Evolutionary conservation across 495 filamentous ascomycete species (phyloP).

Genomic region (Aspergillus sclerotioniger): DNA sequence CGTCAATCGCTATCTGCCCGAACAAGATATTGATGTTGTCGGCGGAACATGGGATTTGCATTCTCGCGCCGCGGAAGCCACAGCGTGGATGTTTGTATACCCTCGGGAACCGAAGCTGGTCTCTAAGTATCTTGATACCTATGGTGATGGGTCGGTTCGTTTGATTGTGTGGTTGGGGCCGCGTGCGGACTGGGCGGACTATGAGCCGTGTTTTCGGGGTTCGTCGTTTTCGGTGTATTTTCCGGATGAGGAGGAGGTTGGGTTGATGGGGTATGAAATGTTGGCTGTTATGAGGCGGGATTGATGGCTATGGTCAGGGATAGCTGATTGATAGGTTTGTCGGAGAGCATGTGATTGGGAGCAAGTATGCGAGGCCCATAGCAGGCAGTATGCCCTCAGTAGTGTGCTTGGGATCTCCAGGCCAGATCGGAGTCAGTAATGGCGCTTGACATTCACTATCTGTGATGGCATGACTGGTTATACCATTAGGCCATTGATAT

Average conservation of each 20-base stretch:
- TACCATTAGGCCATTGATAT: too few relatives aligned
- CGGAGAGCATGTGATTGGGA: too few relatives aligned
- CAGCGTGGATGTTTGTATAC: slow-evolving; percentile 56
- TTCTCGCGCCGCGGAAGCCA: slow-evolving; percentile 32
- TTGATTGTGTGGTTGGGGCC: slow-evolving; percentile 53
- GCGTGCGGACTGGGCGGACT: slow-evolving; percentile 46
- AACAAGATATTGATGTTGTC: slow-evolving; percentile 41
- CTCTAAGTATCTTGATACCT: slow-evolving; percentile 38
- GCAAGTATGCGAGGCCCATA: too few relatives aligned
- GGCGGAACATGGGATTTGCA: slow-evolving; percentile 42
- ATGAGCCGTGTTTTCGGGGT: slow-evolving; percentile 27
- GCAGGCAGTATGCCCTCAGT: too few relatives aligned
- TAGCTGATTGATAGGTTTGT: too few relatives aligned
- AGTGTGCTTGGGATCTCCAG: too few relatives aligned
- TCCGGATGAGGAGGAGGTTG: slow-evolving; percentile 23
- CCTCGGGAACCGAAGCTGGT: slow-evolving; percentile 49
- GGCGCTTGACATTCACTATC: too few relatives aligned
- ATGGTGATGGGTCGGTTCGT: slow-evolving; percentile 24
- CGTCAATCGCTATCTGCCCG: slow-evolving; percentile 47
- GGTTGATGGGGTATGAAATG: slow-evolving; percentile 35
- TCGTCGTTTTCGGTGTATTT: slow-evolving; percentile 25
- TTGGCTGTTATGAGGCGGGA: slow-evolving; percentile 22
- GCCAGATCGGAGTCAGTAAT: too few relatives aligned
- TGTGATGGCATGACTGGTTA: too few relatives aligned
- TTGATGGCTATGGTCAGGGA: too few relatives aligned